These are phyloP conservation scores for Penicillium malachiteum DNA, from an alignment of 495 filamentous ascomycete genomes.

Conservation along the genomic window DNA sequence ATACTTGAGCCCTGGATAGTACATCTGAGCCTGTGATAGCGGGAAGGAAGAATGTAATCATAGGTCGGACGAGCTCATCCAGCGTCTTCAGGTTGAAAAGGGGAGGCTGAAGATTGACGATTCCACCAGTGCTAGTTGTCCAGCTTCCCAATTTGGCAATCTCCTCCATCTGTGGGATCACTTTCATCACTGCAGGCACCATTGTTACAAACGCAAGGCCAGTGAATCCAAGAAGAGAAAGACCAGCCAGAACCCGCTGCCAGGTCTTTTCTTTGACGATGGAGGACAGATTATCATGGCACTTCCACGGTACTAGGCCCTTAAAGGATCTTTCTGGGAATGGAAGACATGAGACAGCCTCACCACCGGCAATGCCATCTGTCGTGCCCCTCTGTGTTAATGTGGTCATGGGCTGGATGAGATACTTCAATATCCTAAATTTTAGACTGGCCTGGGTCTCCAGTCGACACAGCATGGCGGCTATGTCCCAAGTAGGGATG, in stretches of 20 bases:
- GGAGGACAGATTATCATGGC: neutral
- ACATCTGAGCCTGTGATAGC: conserved; percentile 15
- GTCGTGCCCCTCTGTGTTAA: neutral
- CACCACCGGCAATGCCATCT: neutral
- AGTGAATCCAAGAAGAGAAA: neutral
- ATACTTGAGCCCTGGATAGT: conserved; percentile 10
- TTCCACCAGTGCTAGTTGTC: neutral
- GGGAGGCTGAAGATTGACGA: neutral
- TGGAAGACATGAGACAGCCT: neutral
- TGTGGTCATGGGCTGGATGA: neutral
- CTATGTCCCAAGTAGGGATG: neutral
- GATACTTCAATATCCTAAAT: neutral
- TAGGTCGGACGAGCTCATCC: conserved; percentile 10
- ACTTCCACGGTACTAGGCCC: neutral
- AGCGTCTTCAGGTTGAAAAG: neutral
- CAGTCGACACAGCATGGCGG: neutral
- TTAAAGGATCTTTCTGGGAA: neutral
- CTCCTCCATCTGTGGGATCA: neutral
- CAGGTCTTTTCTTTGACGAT: neutral
- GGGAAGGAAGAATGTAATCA: conserved; percentile 16
- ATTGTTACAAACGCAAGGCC: neutral
- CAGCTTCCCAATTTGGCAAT: neutral
- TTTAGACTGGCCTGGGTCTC: neutral
- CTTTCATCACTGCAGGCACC: neutral
- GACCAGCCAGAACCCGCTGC: neutral